phyloP scores from a whole-genome alignment of 1,284 basidiomycete species.

The Tilletia setariae region DNA sequence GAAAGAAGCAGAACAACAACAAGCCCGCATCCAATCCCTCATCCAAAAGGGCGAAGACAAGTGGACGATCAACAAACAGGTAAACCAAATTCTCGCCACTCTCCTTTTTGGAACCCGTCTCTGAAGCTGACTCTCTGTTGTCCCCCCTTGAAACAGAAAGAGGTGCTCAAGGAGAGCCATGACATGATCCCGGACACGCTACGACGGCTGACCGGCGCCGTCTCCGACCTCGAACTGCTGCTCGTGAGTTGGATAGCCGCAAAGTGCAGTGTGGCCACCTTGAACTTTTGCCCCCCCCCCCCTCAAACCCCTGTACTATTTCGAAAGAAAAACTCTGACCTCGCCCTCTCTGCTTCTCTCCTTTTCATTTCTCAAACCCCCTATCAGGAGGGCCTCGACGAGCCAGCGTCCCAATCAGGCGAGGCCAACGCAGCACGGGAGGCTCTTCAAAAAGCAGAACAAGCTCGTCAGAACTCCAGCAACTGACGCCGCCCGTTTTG shows the following conservation, averaged over 20 bases:
- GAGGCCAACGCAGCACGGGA: background rate
- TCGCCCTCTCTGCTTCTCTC: background rate
- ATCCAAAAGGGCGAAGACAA: conserved; percentile 7
- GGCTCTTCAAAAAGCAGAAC: background rate
- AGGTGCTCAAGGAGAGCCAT: conserved; percentile 7
- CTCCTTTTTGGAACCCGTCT: background rate
- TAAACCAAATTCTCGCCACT: background rate
- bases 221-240: conserved; percentile 8
- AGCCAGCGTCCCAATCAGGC: background rate
- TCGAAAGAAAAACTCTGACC: too few relatives aligned
- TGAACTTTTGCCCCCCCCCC: background rate
- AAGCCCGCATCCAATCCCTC: conserved; percentile 5
- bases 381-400: background rate
- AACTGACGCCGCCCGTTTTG: too few relatives aligned
- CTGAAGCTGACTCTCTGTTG: background rate
- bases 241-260: conserved; percentile 11
- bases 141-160: conserved; percentile 3
- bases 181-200: conserved; percentile 12
- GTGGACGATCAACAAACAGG: conserved; percentile 15
- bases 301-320: background rate
- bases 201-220: background rate
- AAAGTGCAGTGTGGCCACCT: too few relatives aligned
- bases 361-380: background rate
- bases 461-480: too few relatives aligned
- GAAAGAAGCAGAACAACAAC: conserved; percentile 5